Conservation (phyloP, 495 filamentous ascomycete genomes). For the Recurvomyces mirabilis region DNA sequence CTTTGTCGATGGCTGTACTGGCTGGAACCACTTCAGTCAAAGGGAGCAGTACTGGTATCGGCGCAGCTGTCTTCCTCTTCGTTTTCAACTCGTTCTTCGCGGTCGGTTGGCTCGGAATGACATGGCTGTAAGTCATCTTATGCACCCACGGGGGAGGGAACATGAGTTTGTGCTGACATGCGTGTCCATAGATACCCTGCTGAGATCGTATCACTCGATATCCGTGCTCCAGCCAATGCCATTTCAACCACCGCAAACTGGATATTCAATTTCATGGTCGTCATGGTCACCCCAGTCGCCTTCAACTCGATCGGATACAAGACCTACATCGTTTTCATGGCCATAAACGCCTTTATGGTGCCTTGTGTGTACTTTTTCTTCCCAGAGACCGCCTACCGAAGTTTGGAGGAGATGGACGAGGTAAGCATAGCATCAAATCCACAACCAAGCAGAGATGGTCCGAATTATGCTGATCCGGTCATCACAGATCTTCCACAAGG, state of each 20-base stretch:
- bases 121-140: constrained; percentile 29
- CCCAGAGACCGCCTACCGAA: constrained; percentile 46
- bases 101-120: constrained; percentile 44
- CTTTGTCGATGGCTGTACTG: constrained; percentile 38
- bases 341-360: constrained; percentile 41
- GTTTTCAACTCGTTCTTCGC: constrained; percentile 52
- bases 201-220: constrained; percentile 42
- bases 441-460: background rate
- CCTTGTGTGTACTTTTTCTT: constrained; percentile 48
- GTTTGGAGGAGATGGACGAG: constrained; percentile 34
- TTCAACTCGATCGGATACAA: constrained; percentile 21
- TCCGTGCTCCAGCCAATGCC: constrained; percentile 36
- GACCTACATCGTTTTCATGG: constrained; percentile 33
- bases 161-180: background rate
- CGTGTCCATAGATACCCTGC: constrained; percentile 38
- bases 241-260: constrained; percentile 19
- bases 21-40: constrained; percentile 26
- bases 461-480: no score
- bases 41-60: constrained; percentile 28
- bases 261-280: constrained; percentile 26
- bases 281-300: constrained; percentile 26
- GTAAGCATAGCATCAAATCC: background rate
- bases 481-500: constrained; percentile 38
- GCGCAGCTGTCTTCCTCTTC: constrained; percentile 45
- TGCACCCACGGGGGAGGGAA: background rate